These are phyloP conservation scores for Diaporthe vaccinii DNA, from an alignment of 2,329 filamentous ascomycete genomes.

Conservation along the genomic window DNA sequence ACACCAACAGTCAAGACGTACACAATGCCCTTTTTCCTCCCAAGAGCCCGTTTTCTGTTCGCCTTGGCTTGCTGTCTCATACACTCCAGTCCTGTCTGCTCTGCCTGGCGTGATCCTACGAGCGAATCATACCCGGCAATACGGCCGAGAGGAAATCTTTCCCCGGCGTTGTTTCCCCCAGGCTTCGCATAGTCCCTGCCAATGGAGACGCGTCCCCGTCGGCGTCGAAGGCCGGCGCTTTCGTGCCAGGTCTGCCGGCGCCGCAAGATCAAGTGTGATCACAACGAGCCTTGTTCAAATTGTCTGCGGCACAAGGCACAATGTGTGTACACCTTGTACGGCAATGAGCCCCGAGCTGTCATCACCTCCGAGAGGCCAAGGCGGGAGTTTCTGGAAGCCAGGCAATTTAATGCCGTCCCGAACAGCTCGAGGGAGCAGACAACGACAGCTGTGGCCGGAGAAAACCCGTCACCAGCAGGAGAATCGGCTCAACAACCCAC, in stretches of 20 bases:
- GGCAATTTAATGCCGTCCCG: background rate
- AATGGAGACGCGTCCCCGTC: background rate
- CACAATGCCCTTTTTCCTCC: no score
- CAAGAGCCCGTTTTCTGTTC: no score
- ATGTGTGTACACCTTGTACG: constrained; percentile 69
- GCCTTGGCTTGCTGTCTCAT: background rate
- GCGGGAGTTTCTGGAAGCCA: background rate
- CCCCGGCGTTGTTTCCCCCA: background rate
- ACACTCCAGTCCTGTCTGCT: rapidly evolving
- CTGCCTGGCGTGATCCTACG: rapidly evolving
- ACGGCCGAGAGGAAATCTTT: background rate
- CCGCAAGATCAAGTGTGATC: constrained; percentile 34
- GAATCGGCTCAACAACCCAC: background rate
- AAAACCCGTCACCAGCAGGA: background rate
- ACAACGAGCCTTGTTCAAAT: constrained; percentile 70
- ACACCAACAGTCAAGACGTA: background rate
- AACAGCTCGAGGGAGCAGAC: background rate
- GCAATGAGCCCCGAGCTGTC: background rate
- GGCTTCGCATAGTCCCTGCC: background rate
- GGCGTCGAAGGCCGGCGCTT: constrained; percentile 30
- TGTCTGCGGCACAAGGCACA: constrained; percentile 93
- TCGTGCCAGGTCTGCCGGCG: constrained; percentile 23
- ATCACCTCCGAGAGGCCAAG: background rate
- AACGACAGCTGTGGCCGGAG: background rate
- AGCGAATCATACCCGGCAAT: background rate